Conservation (phyloP, 177 flowering plant species). For the Vitis hybrid region DNA sequence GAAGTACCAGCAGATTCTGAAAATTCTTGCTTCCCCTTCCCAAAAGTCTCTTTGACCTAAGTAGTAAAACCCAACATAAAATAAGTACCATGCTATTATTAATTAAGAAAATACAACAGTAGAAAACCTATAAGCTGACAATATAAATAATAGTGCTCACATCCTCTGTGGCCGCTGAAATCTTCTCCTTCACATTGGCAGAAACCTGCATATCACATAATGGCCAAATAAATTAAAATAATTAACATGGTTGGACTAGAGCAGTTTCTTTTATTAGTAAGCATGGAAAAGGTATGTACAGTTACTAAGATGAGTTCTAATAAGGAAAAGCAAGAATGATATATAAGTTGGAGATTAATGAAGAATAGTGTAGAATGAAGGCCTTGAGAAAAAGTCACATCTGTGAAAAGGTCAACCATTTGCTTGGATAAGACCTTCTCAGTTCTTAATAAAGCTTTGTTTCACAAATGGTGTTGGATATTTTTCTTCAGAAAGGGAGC, state of each 20-base stretch:
- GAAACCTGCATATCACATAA: constrained; percentile 56
- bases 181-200: constrained; percentile 75
- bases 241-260: not conserved
- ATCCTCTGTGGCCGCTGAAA: constrained; percentile 82
- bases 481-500: too few species aligned
- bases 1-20: constrained; percentile 33
- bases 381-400: too few species aligned
- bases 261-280: too few species aligned
- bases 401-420: too few species aligned
- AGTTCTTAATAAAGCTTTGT: too few species aligned
- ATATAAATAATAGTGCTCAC: constrained; percentile 27
- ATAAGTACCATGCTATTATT: not conserved
- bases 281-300: too few species aligned
- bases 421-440: too few species aligned
- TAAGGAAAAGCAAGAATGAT: too few species aligned
- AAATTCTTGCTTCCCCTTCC: constrained; percentile 55
- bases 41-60: constrained; percentile 79
- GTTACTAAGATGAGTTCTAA: too few species aligned
- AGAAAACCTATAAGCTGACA: not conserved
- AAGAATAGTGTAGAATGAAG: too few species aligned
- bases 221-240: not conserved
- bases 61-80: constrained; percentile 2
- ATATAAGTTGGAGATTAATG: too few species aligned
- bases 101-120: not conserved
- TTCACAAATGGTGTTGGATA: too few species aligned